Evolutionary conservation across 768 basidiomycete genomes (phyloP).

Genomic region (Cyclocybe cylindracea): DNA sequence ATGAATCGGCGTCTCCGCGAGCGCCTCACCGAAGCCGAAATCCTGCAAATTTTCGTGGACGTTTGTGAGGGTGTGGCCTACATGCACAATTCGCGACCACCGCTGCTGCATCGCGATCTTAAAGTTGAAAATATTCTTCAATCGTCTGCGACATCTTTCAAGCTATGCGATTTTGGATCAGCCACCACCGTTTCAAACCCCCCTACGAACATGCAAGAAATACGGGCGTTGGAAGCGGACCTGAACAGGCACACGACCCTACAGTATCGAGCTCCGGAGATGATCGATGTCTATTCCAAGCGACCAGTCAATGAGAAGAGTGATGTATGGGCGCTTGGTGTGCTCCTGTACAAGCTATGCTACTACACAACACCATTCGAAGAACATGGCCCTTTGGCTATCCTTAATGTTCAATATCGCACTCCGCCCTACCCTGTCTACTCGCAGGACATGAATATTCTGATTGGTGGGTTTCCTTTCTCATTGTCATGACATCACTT

Average conservation of each 20-base stretch:
- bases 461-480: slow-evolving; percentile 66
- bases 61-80: slow-evolving; percentile 95
- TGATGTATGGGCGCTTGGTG: slow-evolving; percentile 98
- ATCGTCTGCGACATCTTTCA: slow-evolving; percentile 80
- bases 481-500: background rate
- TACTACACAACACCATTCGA: slow-evolving; percentile 99
- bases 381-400: slow-evolving; percentile 94
- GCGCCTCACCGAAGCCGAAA: slow-evolving; percentile 92
- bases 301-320: slow-evolving; percentile 90
- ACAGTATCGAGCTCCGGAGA: slow-evolving; percentile 98
- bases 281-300: slow-evolving; percentile 89
- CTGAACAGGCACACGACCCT: slow-evolving; percentile 94
- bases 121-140: slow-evolving; percentile 99
- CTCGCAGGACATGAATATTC: slow-evolving; percentile 75
- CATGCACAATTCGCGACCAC: slow-evolving; percentile 92
- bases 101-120: slow-evolving; percentile 94
- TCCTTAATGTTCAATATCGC: slow-evolving; percentile 94
- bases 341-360: slow-evolving; percentile 96
- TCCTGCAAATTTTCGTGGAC: slow-evolving; percentile 96
- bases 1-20: slow-evolving; percentile 97
- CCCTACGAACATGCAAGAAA: slow-evolving; percentile 79
- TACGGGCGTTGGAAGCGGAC: slow-evolving; percentile 86
- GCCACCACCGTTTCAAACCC: slow-evolving; percentile 76
- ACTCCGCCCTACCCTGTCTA: slow-evolving; percentile 89
- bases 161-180: slow-evolving; percentile 98